phyloP scores from a whole-genome alignment of 1,284 basidiomycete species.

The Malassezia dermatis region DNA sequence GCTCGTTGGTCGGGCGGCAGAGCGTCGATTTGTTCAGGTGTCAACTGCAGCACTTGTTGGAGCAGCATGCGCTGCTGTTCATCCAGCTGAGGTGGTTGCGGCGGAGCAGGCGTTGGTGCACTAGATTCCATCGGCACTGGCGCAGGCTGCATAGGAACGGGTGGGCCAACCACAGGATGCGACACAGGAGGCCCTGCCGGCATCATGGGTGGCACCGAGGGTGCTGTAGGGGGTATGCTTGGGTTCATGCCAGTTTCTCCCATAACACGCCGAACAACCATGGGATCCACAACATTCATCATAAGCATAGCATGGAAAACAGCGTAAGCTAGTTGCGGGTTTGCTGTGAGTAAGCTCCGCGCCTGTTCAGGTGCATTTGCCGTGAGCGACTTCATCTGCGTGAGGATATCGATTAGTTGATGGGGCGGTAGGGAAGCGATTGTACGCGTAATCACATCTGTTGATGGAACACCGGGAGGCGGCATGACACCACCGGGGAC shows the following conservation, averaged over 20 bases:
- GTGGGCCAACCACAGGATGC: neutral
- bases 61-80: conserved; percentile 37
- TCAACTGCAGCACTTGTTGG: conserved; percentile 68
- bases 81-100: conserved; percentile 23
- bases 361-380: conserved; percentile 85
- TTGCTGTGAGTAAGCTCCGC: conserved; percentile 62
- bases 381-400: conserved; percentile 93
- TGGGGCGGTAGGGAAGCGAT: conserved; percentile 71
- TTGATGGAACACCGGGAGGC: conserved; percentile 62
- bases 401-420: conserved; percentile 86
- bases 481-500: conserved; percentile 70
- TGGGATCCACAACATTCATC: conserved; percentile 85
- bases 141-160: neutral
- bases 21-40: conserved; percentile 73
- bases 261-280: conserved; percentile 60
- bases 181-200: conserved; percentile 1
- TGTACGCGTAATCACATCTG: conserved; percentile 77
- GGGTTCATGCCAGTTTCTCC: conserved; percentile 7
- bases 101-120: conserved; percentile 8
- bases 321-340: conserved; percentile 90
- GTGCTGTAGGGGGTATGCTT: conserved; percentile 51
- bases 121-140: conserved; percentile 4
- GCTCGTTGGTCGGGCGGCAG: conserved; percentile 71
- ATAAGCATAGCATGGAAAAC: conserved; percentile 88
- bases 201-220: neutral